Percentiles rank a stretch among this genome's conserved stretches.
phyloP scores from a whole-genome alignment of 169 alveolate genomes.

The Theileria luwenshuni region DNA sequence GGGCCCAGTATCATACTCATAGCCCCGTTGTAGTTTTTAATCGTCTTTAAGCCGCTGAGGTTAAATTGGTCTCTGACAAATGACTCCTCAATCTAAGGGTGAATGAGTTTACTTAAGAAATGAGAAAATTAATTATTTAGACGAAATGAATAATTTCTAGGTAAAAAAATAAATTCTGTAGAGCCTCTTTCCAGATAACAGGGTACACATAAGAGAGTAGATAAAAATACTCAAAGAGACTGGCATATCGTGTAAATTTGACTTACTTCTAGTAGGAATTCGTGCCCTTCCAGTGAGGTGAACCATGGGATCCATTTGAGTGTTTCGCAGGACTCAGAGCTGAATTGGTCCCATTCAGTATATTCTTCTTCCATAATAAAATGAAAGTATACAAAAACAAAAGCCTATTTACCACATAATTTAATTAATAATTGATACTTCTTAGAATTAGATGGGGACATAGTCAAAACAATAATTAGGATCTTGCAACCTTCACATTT shows the following conservation, averaged over 20 bases:
- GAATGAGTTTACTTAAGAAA: background rate
- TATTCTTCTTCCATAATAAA: slow-evolving; percentile 25
- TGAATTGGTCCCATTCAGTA: slow-evolving; percentile 62
- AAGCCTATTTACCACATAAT: slow-evolving; percentile 1
- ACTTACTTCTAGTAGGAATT: slow-evolving; percentile 58
- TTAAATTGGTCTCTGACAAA: slow-evolving; percentile 76
- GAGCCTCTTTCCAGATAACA: no score
- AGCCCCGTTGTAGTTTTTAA: slow-evolving; percentile 71
- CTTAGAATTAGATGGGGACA: slow-evolving; percentile 12
- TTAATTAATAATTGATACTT: background rate
- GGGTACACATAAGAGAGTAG: no score
- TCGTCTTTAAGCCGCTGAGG: slow-evolving; percentile 70
- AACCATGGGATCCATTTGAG: slow-evolving; percentile 72
- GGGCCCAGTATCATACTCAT: slow-evolving; percentile 76
- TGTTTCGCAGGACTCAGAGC: slow-evolving; percentile 52
- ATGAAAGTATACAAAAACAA: background rate
- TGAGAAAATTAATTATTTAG: slow-evolving; percentile 27
- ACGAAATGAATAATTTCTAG: background rate
- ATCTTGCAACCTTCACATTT: background rate
- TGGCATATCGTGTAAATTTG: no score
- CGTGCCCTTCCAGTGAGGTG: slow-evolving; percentile 68
- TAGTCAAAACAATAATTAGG: background rate
- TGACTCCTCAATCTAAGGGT: slow-evolving; percentile 72
- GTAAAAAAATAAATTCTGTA: no score
- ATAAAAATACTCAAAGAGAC: no score